phyloP scores from a whole-genome alignment of 345 rosid genomes.

The Citrus unshiu region DNA sequence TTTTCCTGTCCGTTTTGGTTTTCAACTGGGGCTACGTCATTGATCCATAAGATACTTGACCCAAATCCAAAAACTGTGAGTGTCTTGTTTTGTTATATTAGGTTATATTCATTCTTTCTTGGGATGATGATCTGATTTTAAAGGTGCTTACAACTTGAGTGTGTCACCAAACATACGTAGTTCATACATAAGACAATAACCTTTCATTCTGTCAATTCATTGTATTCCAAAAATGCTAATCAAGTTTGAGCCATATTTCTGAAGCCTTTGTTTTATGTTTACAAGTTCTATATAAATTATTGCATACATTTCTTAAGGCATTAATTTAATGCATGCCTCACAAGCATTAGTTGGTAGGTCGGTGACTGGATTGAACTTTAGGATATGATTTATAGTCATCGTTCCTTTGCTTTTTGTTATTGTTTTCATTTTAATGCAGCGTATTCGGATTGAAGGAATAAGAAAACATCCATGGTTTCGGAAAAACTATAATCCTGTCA shows the following conservation, averaged over 20 bases:
- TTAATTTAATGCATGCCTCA: background rate
- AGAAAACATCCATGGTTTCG: constrained; percentile 66
- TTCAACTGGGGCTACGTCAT: constrained; percentile 59
- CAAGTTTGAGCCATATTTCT: background rate
- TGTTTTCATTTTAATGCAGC: constrained; percentile 53
- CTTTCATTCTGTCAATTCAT: background rate
- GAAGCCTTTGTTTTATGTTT: background rate
- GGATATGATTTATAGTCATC: background rate
- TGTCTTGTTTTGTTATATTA: constrained; percentile 21
- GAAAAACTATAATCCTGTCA: constrained; percentile 54
- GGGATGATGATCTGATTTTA: background rate
- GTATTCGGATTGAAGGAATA: constrained; percentile 59
- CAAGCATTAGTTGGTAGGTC: background rate
- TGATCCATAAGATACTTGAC: constrained; percentile 72
- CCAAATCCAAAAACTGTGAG: constrained; percentile 84
- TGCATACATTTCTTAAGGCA: background rate
- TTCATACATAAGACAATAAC: background rate
- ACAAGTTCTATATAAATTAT: background rate
- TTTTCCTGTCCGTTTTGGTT: constrained; percentile 84
- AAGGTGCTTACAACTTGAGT: background rate
- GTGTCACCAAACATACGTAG: constrained; percentile 1
- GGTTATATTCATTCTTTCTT: background rate
- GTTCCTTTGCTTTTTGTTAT: constrained; percentile 7
- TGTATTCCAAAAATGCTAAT: background rate
- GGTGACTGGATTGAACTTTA: constrained; percentile 2